phyloP scores from a whole-genome alignment of 2,329 filamentous ascomycete species.

The Phialemonium atrogriseum region DNA sequence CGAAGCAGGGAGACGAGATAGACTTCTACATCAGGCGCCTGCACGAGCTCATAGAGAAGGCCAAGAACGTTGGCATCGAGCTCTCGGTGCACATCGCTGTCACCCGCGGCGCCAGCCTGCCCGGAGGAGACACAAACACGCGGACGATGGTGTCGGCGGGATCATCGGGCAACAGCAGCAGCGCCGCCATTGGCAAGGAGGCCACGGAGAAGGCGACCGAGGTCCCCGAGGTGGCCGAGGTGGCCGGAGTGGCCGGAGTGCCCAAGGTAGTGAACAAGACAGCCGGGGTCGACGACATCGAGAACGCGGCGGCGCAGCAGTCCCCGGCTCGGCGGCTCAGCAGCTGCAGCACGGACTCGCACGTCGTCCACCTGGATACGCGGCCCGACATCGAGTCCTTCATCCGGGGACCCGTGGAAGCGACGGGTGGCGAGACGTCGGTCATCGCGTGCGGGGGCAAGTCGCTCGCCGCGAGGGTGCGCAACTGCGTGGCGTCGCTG shows the following conservation, averaged over 20 bases:
- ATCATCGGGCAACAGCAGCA: background rate
- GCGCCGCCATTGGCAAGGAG: constrained; percentile 15
- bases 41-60: constrained; percentile 33
- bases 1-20: constrained; percentile 43
- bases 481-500: constrained; percentile 46
- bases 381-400: constrained; percentile 44
- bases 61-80: constrained; percentile 35
- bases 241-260: too few relatives aligned
- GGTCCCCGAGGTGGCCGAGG: too few relatives aligned
- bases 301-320: constrained; percentile 12
- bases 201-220: constrained; percentile 2
- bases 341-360: constrained; percentile 24
- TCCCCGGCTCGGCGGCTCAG: constrained; percentile 10
- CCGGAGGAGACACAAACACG: constrained; percentile 10
- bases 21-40: constrained; percentile 45
- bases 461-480: constrained; percentile 41
- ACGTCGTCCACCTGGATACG: constrained; percentile 34
- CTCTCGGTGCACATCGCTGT: constrained; percentile 46
- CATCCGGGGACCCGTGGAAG: constrained; percentile 46
- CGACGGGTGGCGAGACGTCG: constrained; percentile 51
- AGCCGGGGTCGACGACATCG: constrained; percentile 15
- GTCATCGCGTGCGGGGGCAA: constrained; percentile 53
- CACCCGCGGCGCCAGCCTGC: constrained; percentile 25
- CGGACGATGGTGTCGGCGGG: constrained; percentile 10
- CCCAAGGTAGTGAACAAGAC: too few relatives aligned